phyloP scores from a whole-genome alignment of 306 rosid species.

The Sechiopsis laciniata region DNA sequence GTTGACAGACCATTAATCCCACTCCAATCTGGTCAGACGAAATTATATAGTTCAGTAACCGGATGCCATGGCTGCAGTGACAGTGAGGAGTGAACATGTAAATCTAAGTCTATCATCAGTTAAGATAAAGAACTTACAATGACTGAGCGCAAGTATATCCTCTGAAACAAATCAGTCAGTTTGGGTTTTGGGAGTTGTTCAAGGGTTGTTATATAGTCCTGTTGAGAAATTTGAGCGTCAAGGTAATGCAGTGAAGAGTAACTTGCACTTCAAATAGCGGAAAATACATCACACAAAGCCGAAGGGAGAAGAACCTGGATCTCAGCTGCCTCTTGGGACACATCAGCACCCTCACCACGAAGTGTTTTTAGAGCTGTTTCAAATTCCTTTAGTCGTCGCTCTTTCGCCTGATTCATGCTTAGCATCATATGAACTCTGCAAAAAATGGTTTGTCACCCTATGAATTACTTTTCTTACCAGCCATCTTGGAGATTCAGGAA shows the following conservation, averaged over 20 bases:
- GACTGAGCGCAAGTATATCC: conserved; percentile 66
- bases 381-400: conserved; percentile 52
- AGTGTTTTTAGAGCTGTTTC: conserved; percentile 52
- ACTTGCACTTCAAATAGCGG: neutral
- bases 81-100: neutral
- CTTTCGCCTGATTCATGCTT: conserved; percentile 54
- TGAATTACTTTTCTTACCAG: conserved; percentile 43
- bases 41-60: conserved; percentile 5
- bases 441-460: neutral
- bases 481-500: conserved; percentile 99
- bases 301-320: conserved; percentile 53
- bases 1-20: conserved; percentile 89
- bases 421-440: conserved; percentile 4
- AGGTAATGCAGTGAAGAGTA: neutral
- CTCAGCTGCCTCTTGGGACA: conserved; percentile 66
- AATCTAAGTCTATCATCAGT: neutral
- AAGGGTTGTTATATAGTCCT: conserved; percentile 66
- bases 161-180: conserved; percentile 65
- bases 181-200: conserved; percentile 67
- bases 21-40: conserved; percentile 57
- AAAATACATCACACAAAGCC: neutral
- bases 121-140: conserved; percentile 36
- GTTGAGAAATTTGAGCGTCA: conserved; percentile 24
- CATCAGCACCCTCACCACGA: conserved; percentile 68
- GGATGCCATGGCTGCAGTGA: neutral